Conservation (phyloP, 305 asterid species). For the Solanum hybrid region DNA sequence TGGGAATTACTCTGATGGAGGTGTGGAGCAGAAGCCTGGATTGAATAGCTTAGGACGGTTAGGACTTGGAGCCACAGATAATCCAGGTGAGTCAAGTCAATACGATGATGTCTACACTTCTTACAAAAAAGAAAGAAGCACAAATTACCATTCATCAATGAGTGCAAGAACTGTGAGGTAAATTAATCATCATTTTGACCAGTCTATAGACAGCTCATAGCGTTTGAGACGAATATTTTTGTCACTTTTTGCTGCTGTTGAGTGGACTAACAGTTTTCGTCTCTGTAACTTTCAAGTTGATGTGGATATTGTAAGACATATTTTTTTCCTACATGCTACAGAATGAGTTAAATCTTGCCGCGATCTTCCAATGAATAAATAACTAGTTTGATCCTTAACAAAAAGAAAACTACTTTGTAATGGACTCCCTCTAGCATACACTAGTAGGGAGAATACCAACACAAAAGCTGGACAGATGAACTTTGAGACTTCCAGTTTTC, state of each 20-base stretch:
- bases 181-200: not conserved
- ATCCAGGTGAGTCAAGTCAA: conserved; percentile 71
- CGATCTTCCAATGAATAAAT: not conserved
- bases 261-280: not conserved
- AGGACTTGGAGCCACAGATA: conserved; percentile 70
- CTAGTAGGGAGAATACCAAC: not conserved
- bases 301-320: not conserved
- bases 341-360: not conserved
- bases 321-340: not conserved
- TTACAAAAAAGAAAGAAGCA: conserved; percentile 71
- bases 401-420: not conserved
- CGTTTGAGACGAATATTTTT: not conserved
- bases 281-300: not conserved
- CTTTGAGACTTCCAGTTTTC: not conserved
- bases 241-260: not conserved
- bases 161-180: conserved; percentile 50
- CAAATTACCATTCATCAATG: conserved; percentile 71
- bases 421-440: not conserved
- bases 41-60: conserved; percentile 55
- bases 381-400: not conserved
- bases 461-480: not conserved
- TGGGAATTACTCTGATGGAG: conserved; percentile 51
- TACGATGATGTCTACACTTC: conserved; percentile 94
- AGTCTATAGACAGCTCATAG: not conserved
- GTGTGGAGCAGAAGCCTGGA: conserved; percentile 51